These are phyloP conservation scores for Fusarium brachygibbosum DNA, from an alignment of 2,329 filamentous ascomycete genomes.

Conservation along the genomic window DNA sequence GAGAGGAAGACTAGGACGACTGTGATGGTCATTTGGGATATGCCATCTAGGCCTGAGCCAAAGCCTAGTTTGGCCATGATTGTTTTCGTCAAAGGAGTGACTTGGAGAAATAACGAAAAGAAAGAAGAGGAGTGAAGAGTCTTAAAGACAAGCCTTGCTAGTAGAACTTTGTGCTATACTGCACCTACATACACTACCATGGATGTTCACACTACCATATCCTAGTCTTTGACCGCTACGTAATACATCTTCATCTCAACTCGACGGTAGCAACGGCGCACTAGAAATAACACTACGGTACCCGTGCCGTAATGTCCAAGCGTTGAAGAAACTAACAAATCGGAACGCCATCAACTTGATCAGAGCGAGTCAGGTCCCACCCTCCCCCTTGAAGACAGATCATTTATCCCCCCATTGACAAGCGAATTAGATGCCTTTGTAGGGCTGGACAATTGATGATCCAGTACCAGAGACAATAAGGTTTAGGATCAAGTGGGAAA, in stretches of 20 bases:
- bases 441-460: neutral
- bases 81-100: neutral
- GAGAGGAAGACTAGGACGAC: constrained; percentile 52
- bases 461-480: neutral
- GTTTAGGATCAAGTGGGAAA: neutral
- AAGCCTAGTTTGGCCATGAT: constrained; percentile 39
- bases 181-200: neutral
- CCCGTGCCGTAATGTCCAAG: neutral
- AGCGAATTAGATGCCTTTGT: neutral
- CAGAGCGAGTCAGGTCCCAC: constrained; percentile 3
- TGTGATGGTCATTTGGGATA: constrained; percentile 38
- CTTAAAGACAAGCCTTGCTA: neutral
- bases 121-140: neutral
- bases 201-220: neutral
- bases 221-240: constrained; percentile 22
- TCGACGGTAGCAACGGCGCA: neutral
- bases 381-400: neutral
- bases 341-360: neutral
- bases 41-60: constrained; percentile 44
- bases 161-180: neutral
- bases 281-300: constrained; percentile 6
- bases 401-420: neutral
- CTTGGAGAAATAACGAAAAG: neutral
- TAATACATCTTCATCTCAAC: constrained; percentile 7
- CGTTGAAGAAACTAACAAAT: constrained; percentile 8